Percentiles rank a stretch among this genome's conserved stretches.
Evolutionary conservation across 2,329 filamentous ascomycete genomes (phyloP).

Genomic region (Diaporthe vaccinii): DNA sequence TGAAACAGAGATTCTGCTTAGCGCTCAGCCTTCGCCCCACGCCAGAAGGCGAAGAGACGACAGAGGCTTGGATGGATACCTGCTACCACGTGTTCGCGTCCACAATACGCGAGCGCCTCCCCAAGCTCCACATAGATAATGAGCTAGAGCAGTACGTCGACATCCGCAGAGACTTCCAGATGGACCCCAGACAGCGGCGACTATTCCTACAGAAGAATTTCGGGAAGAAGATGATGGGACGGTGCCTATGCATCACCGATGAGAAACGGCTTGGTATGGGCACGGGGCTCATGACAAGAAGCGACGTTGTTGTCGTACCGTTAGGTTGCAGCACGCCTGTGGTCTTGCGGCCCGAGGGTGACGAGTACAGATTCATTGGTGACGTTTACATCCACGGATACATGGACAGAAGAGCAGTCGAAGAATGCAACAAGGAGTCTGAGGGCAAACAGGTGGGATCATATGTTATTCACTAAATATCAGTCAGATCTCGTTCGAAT

Average conservation of each 20-base stretch:
- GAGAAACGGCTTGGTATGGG: conserved; percentile 50
- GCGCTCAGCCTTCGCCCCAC: conserved; percentile 48
- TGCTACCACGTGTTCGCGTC: conserved; percentile 45
- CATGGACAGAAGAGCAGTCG: conserved; percentile 51
- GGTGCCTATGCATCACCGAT: conserved; percentile 45
- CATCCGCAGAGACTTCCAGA: neutral
- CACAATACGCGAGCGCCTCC: conserved; percentile 42
- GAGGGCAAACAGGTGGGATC: no score
- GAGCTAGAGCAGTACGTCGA: conserved; percentile 38
- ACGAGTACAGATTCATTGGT: conserved; percentile 50
- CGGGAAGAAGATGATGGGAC: conserved; percentile 44
- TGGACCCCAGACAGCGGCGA: conserved; percentile 21
- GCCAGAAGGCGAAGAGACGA: conserved; percentile 35
- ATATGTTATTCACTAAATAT: neutral
- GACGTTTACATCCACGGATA: conserved; percentile 53
- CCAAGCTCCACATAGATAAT: conserved; percentile 41
- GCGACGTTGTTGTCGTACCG: conserved; percentile 51
- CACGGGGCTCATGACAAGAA: conserved; percentile 47
- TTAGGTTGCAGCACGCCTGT: conserved; percentile 53
- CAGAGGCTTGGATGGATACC: conserved; percentile 42
- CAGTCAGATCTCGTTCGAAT: no score
- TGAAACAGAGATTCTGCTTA: conserved; percentile 49
- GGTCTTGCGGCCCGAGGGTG: conserved; percentile 47
- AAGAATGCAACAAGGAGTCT: conserved; percentile 39
- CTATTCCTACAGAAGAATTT: conserved; percentile 43